A percentile compares a stretch with the other conserved stretches of the same genome.
Conservation (phyloP, 257 asterid genomes). For the Knoxia roxburghii region DNA sequence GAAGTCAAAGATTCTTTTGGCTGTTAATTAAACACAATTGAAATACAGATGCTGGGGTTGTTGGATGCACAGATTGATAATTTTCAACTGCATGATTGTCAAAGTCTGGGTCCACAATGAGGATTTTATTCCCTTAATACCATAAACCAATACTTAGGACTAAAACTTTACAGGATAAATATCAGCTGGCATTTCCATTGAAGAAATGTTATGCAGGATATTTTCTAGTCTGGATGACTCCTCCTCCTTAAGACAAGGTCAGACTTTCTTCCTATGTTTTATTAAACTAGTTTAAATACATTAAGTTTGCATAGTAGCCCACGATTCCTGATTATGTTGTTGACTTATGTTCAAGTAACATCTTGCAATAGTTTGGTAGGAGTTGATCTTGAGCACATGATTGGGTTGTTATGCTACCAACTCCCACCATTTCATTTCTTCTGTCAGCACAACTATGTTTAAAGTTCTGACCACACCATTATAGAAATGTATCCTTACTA, state of each 20-base stretch:
- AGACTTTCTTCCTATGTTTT: neutral
- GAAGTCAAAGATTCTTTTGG: slow-evolving; percentile 9
- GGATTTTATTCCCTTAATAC: neutral
- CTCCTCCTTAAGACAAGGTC: neutral
- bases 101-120: slow-evolving; percentile 5
- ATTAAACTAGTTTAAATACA: neutral
- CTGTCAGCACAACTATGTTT: neutral
- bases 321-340: neutral
- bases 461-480: slow-evolving; percentile 5
- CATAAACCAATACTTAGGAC: neutral
- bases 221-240: neutral
- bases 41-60: neutral
- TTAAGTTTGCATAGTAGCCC: neutral
- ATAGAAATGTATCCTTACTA: neutral
- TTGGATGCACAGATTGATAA: no score
- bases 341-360: neutral
- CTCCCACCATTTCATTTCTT: slow-evolving; percentile 5
- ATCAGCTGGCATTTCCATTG: neutral
- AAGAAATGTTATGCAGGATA: neutral
- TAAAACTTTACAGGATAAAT: neutral
- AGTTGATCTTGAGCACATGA: neutral
- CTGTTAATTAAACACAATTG: neutral
- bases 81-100: slow-evolving; percentile 5
- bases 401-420: slow-evolving; percentile 11
- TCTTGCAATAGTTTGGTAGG: neutral